Conservation (phyloP, 208 protist genomes). For the Leishmania mexicana region DNA sequence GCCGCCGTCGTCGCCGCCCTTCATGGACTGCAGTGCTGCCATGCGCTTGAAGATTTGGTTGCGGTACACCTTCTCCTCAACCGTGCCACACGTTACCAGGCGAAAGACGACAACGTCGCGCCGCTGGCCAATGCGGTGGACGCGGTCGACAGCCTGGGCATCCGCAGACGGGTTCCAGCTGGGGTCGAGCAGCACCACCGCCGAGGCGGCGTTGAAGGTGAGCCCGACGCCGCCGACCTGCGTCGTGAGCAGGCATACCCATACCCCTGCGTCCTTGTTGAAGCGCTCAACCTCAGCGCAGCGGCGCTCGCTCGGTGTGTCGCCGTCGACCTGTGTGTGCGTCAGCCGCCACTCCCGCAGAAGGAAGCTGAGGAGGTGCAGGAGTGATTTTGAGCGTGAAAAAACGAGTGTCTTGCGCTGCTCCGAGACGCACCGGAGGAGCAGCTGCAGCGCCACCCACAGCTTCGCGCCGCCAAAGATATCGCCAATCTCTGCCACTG, state of each 20-base stretch:
- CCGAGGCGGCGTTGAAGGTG: conserved; percentile 95
- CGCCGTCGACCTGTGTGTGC: conserved; percentile 70
- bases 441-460: conserved; percentile 52
- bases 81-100: conserved; percentile 94
- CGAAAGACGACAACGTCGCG: conserved; percentile 95
- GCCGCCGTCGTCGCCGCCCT: not conserved
- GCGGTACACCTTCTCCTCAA: conserved; percentile 99
- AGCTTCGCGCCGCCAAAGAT: conserved; percentile 70
- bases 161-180: conserved; percentile 98
- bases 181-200: conserved; percentile 96
- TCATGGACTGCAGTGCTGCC: conserved; percentile 58
- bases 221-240: conserved; percentile 98
- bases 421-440: conserved; percentile 42
- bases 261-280: conserved; percentile 55
- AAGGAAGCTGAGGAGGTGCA: conserved; percentile 53
- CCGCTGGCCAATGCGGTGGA: conserved; percentile 98
- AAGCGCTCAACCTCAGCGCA: conserved; percentile 78
- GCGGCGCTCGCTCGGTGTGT: conserved; percentile 50
- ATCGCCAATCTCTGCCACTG: conserved; percentile 53
- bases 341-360: conserved; percentile 45
- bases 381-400: conserved; percentile 71
- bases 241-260: conserved; percentile 96
- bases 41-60: conserved; percentile 97
- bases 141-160: conserved; percentile 96
- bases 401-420: conserved; percentile 77